Conservation (phyloP, 345 rosid species). For the Kandelia obovata region DNA sequence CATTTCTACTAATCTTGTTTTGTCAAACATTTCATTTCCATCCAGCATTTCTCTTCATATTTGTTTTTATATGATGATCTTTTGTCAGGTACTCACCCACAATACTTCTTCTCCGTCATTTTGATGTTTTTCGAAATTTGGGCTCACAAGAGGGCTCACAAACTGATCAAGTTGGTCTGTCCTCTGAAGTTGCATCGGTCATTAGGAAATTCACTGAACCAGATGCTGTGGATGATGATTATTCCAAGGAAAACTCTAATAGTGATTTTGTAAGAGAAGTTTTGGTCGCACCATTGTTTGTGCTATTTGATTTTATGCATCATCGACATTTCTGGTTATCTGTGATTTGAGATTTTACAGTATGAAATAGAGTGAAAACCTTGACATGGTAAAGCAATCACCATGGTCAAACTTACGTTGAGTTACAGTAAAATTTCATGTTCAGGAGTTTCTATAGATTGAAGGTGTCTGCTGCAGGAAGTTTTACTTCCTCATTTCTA, state of each 20-base stretch:
- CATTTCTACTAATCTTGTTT: neutral
- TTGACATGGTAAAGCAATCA: neutral
- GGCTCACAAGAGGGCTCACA: constrained; percentile 63
- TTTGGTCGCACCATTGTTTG: neutral
- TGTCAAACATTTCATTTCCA: neutral
- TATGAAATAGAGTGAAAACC: neutral
- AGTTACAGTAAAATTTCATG: no score
- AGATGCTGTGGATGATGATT: constrained; percentile 42
- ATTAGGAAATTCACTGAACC: constrained; percentile 79
- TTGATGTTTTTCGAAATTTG: constrained; percentile 76
- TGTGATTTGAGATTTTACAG: neutral
- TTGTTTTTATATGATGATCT: constrained; percentile 19
- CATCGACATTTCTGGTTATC: neutral
- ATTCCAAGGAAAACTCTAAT: constrained; percentile 40
- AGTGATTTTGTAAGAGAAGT: constrained; percentile 51
- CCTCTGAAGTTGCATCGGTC: constrained; percentile 80
- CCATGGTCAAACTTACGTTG: no score
- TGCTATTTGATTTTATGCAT: neutral
- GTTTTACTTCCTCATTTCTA: neutral
- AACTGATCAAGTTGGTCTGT: constrained; percentile 71
- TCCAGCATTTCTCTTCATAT: constrained; percentile 1
- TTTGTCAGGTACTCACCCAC: constrained; percentile 70
- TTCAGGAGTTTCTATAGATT: no score
- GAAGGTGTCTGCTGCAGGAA: neutral
- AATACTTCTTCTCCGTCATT: constrained; percentile 84